Percentiles rank a stretch among this genome's conserved stretches.
These are phyloP conservation scores for Kokia cookei DNA, from an alignment of 441 rosid species.

Conservation along the genomic window DNA sequence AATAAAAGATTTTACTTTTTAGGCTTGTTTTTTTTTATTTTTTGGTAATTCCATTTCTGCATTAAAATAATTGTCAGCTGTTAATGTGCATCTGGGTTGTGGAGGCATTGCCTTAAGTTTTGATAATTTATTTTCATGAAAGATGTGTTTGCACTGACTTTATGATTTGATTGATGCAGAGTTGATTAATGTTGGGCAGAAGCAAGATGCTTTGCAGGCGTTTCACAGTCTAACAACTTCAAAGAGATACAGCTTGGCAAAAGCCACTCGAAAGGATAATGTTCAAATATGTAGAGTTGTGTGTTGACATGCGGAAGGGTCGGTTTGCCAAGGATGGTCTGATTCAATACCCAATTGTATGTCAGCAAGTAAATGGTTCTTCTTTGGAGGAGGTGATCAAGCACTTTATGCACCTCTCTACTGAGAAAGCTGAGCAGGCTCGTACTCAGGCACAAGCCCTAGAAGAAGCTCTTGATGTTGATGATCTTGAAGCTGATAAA, in stretches of 20 bases:
- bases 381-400: conserved; percentile 99
- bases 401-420: conserved; percentile 89
- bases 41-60: background rate
- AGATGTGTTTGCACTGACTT: background rate
- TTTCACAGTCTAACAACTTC: conserved; percentile 90
- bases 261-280: conserved; percentile 84
- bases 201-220: conserved; percentile 91
- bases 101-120: background rate
- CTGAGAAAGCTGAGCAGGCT: conserved; percentile 97
- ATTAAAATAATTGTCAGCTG: background rate
- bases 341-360: conserved; percentile 88
- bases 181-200: conserved; percentile 96
- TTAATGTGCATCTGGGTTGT: background rate
- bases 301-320: conserved; percentile 92
- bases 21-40: background rate
- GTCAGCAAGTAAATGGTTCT: conserved; percentile 92
- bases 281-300: conserved; percentile 94
- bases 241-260: conserved; percentile 93
- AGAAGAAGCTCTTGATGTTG: conserved; percentile 98
- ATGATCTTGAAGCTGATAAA: conserved; percentile 97
- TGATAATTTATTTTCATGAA: background rate
- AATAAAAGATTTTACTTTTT: background rate
- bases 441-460: conserved; percentile 85
- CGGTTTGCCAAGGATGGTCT: conserved; percentile 98
- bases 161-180: conserved; percentile 34